Base-by-base conservation (phyloP, 768 basidiomycete species). In the Sarcodon aspratus region DNA sequence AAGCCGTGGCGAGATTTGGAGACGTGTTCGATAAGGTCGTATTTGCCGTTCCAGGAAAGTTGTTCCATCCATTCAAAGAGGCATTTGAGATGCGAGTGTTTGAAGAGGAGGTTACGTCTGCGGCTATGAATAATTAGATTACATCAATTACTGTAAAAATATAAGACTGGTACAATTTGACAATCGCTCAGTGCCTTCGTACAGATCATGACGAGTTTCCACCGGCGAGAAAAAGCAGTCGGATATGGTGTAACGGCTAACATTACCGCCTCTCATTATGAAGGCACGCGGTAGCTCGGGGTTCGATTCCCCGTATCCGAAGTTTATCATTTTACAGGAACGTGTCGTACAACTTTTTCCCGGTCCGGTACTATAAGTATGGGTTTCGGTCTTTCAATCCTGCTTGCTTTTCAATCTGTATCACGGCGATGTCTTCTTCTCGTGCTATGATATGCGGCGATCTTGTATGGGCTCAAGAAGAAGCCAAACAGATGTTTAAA, bases 381-480 rank as follows among this genome's bases (percentile, higher is more conserved):
- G 21, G 21, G 21, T 27, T 27, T 27, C 21, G 5, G 5, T 27
- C 5, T 27, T 27, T 27, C n/a, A n/a, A n/a, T n/a, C 5, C 5
- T 27, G 21, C 5, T 5, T 27, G 21, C 21, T 27, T 27, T 27
- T 27, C 21, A 27, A 27, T 27, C 21, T 54, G 54, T 52, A 37
- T 38, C 27, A 27, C 21, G 21, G 5, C 21, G 21, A 27, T 27
- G 21, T 27, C 21, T 27, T 27, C 21, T 5, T 63, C 50, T 43
- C 61, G 63, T 33, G 58, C 69, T 13, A 42, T 69, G 53, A 47
- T 71, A 27, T 66, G 67, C 17, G 87, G 79, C 47, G 65, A 78
- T 52, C 76, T 92, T 49, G 73, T 82, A 32, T 93, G 89, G 89
- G 87, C 90, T 0, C 79, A 85, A 51, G 72, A 86, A 21, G 86